Base-by-base conservation (phyloP, 441 rosid species). In the Aquilaria agallochum region DNA sequence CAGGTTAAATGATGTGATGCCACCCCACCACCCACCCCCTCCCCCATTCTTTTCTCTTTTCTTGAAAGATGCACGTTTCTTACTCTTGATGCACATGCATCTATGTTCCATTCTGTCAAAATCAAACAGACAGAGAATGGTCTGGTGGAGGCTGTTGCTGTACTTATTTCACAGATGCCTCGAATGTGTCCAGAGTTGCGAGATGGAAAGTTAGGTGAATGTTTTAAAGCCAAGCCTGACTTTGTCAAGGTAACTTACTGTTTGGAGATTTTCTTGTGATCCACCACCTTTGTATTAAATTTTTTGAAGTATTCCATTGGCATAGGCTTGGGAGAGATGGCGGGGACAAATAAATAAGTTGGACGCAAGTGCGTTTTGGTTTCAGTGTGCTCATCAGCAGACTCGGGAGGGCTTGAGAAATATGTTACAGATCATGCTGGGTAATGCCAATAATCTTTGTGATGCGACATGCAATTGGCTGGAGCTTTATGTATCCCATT, bases 251-350 rank as follows among this genome's bases (percentile, higher is more conserved):
- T 89, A 78, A 62, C 51, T 63, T 61, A 69, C 53, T 65, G 31
- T 58, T 60, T 58, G 11, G 53, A 48, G 11, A 15, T 64, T 42
- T 60, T 53, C 47, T 20, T 30, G 44, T 50, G 7, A 42, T 65
- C 12, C 48, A 9, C 57, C 59, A 31, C 53, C 66, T 65, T 58
- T 45, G 46, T 58, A 42, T 50, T 70, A 52, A 53, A 49, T 33
- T 64, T 51, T 12, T 59, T 56, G 36, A 50, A 60, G n/a, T 33
- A 57, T 68, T 62, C 70, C 34, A 59, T 58, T 69, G 67, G 49
- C 59, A 69, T 64, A 91, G 97, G 92, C 94, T 49, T 89, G 94
- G 90, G 99, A 94, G 76, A 91, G 75, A 75, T 94, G 99, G 99
- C 88, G 89, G 66, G 78, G 83, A 63, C 95, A 86, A 72, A 81